Conservation (phyloP, 2,329 filamentous ascomycete genomes). For the Tolypocladium ophioglossoides region DNA sequence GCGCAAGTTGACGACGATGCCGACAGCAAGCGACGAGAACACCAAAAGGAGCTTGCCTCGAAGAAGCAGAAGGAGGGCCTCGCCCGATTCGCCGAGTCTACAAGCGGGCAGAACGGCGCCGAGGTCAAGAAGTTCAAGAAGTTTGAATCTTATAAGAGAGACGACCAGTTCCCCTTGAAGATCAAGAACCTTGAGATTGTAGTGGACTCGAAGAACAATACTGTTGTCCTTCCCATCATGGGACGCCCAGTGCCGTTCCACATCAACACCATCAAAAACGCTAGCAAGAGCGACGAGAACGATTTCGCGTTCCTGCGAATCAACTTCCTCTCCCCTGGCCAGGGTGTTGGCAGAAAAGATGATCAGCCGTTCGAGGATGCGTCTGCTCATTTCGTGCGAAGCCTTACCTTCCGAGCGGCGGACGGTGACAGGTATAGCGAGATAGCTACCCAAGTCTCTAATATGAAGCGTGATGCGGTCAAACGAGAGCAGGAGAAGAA, state of each 20-base stretch:
- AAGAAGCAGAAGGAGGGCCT: slow-evolving; percentile 90
- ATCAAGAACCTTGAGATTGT: slow-evolving; percentile 82
- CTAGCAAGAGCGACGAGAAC: slow-evolving; percentile 92
- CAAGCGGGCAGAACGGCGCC: slow-evolving; percentile 75
- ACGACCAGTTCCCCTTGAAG: slow-evolving; percentile 79
- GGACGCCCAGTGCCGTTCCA: slow-evolving; percentile 95
- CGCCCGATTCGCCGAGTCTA: slow-evolving; percentile 75
- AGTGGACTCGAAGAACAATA: slow-evolving; percentile 82
- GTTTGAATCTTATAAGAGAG: slow-evolving; percentile 97
- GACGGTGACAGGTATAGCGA: slow-evolving; percentile 83
- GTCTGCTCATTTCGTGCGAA: slow-evolving; percentile 88
- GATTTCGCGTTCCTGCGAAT: slow-evolving; percentile 91
- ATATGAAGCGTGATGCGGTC: slow-evolving; percentile 85
- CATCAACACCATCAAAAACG: slow-evolving; percentile 96
- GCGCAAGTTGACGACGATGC: slow-evolving; percentile 82
- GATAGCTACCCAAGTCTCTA: slow-evolving; percentile 86
- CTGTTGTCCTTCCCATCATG: slow-evolving; percentile 92
- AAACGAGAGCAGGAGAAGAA: slow-evolving; percentile 98
- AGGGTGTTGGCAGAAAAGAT: slow-evolving; percentile 93
- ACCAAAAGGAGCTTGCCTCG: slow-evolving; percentile 77
- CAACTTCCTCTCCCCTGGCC: slow-evolving; percentile 94
- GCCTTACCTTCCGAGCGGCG: slow-evolving; percentile 86
- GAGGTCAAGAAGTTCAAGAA: slow-evolving; percentile 98
- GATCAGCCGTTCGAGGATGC: slow-evolving; percentile 97
- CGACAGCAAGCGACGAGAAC: slow-evolving; percentile 75